Conservation (phyloP, 2,329 filamentous ascomycete species). For the Trichophyton verrucosum region DNA sequence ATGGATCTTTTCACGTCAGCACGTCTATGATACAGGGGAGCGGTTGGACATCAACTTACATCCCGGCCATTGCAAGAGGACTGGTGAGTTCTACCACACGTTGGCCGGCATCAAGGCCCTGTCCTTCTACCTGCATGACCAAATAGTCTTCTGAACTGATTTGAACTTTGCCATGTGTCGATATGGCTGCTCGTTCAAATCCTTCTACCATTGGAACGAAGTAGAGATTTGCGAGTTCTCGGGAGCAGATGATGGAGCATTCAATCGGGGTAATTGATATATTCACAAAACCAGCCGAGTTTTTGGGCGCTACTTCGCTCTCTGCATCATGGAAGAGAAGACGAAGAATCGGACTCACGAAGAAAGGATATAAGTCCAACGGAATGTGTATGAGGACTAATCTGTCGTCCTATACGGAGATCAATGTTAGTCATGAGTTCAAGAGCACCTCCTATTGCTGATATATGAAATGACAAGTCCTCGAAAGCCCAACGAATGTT, state of each 20-base stretch:
- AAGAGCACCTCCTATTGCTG: not conserved
- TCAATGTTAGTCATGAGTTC: slow-evolving; percentile 2
- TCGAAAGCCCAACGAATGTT: not conserved
- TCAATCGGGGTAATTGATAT: slow-evolving; percentile 86
- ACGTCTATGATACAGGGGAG: not conserved
- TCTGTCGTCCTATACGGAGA: slow-evolving; percentile 57
- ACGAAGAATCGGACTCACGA: slow-evolving; percentile 77
- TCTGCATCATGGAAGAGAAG: slow-evolving; percentile 55
- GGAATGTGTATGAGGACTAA: slow-evolving; percentile 87
- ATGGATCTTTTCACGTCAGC: slow-evolving; percentile 48
- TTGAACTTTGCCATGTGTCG: slow-evolving; percentile 41
- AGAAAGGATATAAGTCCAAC: slow-evolving; percentile 58
- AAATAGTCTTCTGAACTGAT: slow-evolving; percentile 77
- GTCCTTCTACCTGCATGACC: slow-evolving; percentile 78
- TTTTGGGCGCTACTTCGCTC: slow-evolving; percentile 32
- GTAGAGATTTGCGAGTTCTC: slow-evolving; percentile 57
- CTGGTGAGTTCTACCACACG: slow-evolving; percentile 84
- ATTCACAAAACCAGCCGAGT: slow-evolving; percentile 71
- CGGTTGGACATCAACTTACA: slow-evolving; percentile 38
- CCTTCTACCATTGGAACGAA: slow-evolving; percentile 59
- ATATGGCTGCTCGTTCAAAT: slow-evolving; percentile 39
- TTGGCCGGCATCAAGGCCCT: slow-evolving; percentile 81
- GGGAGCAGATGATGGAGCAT: slow-evolving; percentile 82
- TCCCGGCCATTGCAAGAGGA: slow-evolving; percentile 78
- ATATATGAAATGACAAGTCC: not conserved